Evolutionary conservation across 441 rosid genomes (phyloP).

Genomic region (Melastoma candidum): DNA sequence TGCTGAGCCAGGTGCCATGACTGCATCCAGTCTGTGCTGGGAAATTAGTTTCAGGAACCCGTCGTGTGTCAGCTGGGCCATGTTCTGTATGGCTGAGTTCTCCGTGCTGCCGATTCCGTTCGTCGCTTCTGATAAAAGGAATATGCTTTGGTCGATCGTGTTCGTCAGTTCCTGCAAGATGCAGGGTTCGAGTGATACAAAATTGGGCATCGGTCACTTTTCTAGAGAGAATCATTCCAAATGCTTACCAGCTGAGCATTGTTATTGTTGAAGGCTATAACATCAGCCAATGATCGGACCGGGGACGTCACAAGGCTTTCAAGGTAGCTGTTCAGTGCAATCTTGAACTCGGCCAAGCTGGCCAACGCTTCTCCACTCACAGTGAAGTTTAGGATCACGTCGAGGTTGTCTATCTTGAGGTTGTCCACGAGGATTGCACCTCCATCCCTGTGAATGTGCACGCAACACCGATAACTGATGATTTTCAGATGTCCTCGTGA

Average conservation of each 20-base stretch:
- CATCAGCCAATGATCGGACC: slow-evolving; percentile 28
- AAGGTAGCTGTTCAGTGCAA: slow-evolving; percentile 30
- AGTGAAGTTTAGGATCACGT: background rate
- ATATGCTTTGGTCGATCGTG: slow-evolving; percentile 21
- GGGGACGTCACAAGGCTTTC: slow-evolving; percentile 23
- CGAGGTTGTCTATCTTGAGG: slow-evolving; percentile 4
- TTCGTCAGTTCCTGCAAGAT: slow-evolving; percentile 21
- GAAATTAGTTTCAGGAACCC: slow-evolving; percentile 25
- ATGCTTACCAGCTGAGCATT: slow-evolving; percentile 18
- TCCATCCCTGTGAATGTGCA: slow-evolving; percentile 7
- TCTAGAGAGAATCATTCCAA: too few species aligned
- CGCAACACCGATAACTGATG: too few species aligned
- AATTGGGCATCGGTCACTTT: too few species aligned
- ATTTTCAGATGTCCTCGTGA: background rate
- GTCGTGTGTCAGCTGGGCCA: slow-evolving; percentile 13
- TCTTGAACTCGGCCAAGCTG: slow-evolving; percentile 17
- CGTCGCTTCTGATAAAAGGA: slow-evolving; percentile 19
- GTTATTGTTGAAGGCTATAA: slow-evolving; percentile 30
- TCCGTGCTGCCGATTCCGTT: slow-evolving; percentile 16
- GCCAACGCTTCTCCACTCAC: slow-evolving; percentile 1
- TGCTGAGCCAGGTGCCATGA: slow-evolving; percentile 16
- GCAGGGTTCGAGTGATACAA: too few species aligned
- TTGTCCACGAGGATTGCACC: slow-evolving; percentile 17
- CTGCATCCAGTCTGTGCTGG: slow-evolving; percentile 19
- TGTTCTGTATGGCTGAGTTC: slow-evolving; percentile 16